These are phyloP conservation scores for Rhynchospora tenuis DNA, from an alignment of 176 grass and related monocot genomes.

Conservation along the genomic window DNA sequence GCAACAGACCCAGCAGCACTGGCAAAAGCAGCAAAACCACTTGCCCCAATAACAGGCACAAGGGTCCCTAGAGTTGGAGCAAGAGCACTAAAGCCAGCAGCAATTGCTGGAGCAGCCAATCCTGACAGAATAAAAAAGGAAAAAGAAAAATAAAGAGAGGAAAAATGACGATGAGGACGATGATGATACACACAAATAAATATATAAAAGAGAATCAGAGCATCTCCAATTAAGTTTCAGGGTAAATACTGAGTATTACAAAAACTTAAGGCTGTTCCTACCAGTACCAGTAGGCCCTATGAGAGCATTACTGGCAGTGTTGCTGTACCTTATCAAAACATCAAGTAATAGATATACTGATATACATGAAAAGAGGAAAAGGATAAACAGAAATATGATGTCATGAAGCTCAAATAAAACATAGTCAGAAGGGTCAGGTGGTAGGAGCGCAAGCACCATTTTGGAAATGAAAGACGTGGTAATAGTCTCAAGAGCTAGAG, in stretches of 20 bases:
- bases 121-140: constrained; percentile 28
- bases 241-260: not conserved
- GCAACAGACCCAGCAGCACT: constrained; percentile 74
- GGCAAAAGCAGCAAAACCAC: constrained; percentile 92
- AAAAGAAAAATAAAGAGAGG: not conserved
- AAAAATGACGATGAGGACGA: not conserved
- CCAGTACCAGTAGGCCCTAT: not conserved
- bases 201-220: not conserved
- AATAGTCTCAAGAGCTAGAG: not conserved
- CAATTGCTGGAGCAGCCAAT: constrained; percentile 95
- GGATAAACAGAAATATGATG: not conserved
- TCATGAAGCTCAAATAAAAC: not conserved
- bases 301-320: not conserved
- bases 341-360: not conserved
- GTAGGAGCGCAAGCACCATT: not conserved
- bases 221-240: not conserved
- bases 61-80: constrained; percentile 73
- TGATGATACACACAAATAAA: not conserved
- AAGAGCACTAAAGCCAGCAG: constrained; percentile 83
- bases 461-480: not conserved
- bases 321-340: not conserved
- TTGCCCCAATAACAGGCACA: constrained; percentile 80
- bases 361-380: not conserved
- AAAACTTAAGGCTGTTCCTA: not conserved
- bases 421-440: not conserved